Base-by-base conservation (phyloP, 352 stramenopile genomes). In the Pythium utonaiense region DNA sequence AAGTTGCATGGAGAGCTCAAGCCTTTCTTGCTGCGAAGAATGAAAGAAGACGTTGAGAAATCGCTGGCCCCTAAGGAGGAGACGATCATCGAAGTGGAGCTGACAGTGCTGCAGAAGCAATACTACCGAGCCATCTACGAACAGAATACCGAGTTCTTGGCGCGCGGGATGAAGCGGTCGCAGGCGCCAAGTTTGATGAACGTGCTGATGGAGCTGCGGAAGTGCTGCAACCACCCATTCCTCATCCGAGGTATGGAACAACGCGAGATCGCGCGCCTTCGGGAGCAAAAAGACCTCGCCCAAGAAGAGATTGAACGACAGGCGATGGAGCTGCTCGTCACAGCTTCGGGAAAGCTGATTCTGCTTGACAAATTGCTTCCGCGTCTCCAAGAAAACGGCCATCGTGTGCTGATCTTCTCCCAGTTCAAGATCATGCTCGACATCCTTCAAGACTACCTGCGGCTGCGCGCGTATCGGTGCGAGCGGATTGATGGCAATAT, bases 401-500 rank as follows among this genome's bases (percentile, higher is more conserved):
- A 99, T 62, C 86, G 96, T 17, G 93, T 99, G 25, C 73, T 99
- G 10, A 93, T 99, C 19, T 99, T 99, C 71, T 99, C 91, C 6
- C 98, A 99, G 76, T 96, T 98, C 73, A 98, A 98, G 72, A 98
- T 98, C 44, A 99, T 99, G 97, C 80, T 99, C 49, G 95, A 99
- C 71, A 98, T 99, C 40, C 67, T 99, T 21, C 96, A 99, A 70
- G 97, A 99, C 60, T 99, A 99, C 73, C 69, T 99, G 19, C 67
- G 80, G 10, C 64, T 92, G 30, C 87, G 96, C 21, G 64, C 78
- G 30, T 98, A 98, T 67, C 88, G 90, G 42, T 98, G 88, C 78
- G 97, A 99, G 64, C 87, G 97, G 13, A 99, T 99, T 60, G 98
- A 99, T 72, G 98, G 98, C 44, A 97, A 94, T 42, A 98, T 99